phyloP scores from a whole-genome alignment of 2,329 filamentous ascomycete genomes.

The Septoria petroselini region DNA sequence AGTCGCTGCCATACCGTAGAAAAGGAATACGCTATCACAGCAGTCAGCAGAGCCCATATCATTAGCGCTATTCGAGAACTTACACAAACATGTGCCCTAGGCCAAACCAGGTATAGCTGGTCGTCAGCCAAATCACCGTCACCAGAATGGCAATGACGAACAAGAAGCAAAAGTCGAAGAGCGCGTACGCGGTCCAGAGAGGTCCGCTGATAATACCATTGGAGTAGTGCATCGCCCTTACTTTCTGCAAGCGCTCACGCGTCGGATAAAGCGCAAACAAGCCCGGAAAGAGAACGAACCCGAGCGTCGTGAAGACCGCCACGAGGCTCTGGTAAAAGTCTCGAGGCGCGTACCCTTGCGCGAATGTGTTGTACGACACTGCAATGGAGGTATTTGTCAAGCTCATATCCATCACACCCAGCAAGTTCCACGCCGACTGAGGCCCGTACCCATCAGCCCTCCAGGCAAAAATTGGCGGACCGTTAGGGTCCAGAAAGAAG shows the following conservation, averaged over 20 bases:
- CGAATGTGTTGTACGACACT: slow-evolving; percentile 69
- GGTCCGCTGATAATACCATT: slow-evolving; percentile 79
- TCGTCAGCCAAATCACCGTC: slow-evolving; percentile 57
- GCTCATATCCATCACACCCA: slow-evolving; percentile 68
- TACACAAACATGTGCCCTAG: slow-evolving; percentile 21
- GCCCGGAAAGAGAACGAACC: slow-evolving; percentile 72
- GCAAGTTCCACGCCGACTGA: neutral
- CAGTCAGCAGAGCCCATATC: slow-evolving; percentile 38
- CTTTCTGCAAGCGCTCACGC: slow-evolving; percentile 69
- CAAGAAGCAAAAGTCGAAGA: slow-evolving; percentile 73
- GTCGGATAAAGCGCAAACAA: slow-evolving; percentile 86
- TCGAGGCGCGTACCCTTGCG: slow-evolving; percentile 66
- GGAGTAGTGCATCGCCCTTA: slow-evolving; percentile 80
- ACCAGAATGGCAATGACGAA: slow-evolving; percentile 62
- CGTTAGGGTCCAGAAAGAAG: slow-evolving; percentile 14
- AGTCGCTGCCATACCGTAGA: slow-evolving; percentile 76
- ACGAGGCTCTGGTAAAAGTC: slow-evolving; percentile 69
- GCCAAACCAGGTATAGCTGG: slow-evolving; percentile 16
- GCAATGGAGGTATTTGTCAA: slow-evolving; percentile 65
- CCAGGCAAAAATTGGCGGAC: slow-evolving; percentile 16
- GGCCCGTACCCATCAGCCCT: slow-evolving; percentile 2
- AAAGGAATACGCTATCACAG: slow-evolving; percentile 66
- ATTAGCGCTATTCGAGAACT: slow-evolving; percentile 55
- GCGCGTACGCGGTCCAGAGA: slow-evolving; percentile 75
- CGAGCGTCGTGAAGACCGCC: slow-evolving; percentile 68